Evolutionary conservation across 306 rosid species (phyloP), one percentile per base, ranked within the genome.

Genomic region (Purshia tridentata): DNA sequence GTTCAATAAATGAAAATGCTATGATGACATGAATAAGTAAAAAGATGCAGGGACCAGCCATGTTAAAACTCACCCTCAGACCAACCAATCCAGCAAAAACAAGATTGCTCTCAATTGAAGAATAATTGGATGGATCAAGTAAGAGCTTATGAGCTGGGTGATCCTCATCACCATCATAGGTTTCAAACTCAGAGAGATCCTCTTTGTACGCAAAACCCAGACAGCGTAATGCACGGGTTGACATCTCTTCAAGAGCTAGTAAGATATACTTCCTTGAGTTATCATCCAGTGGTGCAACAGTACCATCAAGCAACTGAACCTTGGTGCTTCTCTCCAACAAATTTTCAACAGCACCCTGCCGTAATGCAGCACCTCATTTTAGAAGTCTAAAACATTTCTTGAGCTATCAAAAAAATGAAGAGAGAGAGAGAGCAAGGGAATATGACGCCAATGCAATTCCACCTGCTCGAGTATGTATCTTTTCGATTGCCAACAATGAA

Each of bases 191-290:
- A 52, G 69, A 54, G 48, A 87, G 88, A 45, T 88, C 96, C 50
- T 86, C 93, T 78, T 88, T 93, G 86, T 81, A 93, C 14, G 97
- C 97, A 90, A 93, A 93, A 60, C 98, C 97, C 82, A 93, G 84
- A 81, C 97, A 90, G 52, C 98, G 91, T 68, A 93, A 76, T 69
- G 98, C 87, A 72, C 87, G 70, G 45, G 91, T 84, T 23, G 98
- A 90, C 96, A 93, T 93, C 69, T 87, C 91, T 67, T 75, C 83
- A 80, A 90, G 95, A 61, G 73, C 84, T 77, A 87, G 84, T 67
- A 87, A 77, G 55, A 93, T 71, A n/a, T 50, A 77, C 29, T 74
- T 80, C 91, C 67, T 93, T 13, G 90, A 77, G 77, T 84, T 83
- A 51, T 77, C 60, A 65, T 90, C 96, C 51, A 93, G 77, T 55